Percentiles rank a stretch among this genome's conserved stretches.
Evolutionary conservation across 1,284 basidiomycete species (phyloP).

Genomic region (Puccinia hordei): DNA sequence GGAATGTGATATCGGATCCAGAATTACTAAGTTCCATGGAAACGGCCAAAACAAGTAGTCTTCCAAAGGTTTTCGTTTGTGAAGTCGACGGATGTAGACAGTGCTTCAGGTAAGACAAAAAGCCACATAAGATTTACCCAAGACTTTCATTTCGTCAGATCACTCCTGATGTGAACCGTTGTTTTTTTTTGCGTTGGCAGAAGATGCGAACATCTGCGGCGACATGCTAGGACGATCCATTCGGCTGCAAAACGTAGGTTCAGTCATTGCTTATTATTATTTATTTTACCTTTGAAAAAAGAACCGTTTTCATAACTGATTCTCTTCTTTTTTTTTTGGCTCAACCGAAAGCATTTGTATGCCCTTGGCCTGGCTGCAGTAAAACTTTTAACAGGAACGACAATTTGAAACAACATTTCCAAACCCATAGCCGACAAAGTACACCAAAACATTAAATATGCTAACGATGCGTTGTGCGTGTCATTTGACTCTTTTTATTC

Average conservation of each 20-base stretch:
- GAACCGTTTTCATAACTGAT: background rate
- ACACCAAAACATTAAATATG: background rate
- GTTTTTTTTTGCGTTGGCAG: background rate
- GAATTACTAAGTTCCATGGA: slow-evolving; percentile 8
- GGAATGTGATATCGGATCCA: background rate
- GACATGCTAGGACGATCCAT: slow-evolving; percentile 13
- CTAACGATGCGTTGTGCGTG: background rate
- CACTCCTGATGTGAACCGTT: background rate
- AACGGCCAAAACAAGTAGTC: background rate
- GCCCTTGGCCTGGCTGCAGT: slow-evolving; percentile 12
- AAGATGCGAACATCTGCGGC: slow-evolving; percentile 16
- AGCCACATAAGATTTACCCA: background rate
- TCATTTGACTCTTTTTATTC: background rate
- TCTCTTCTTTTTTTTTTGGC: background rate
- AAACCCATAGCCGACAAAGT: background rate
- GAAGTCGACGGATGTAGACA: background rate
- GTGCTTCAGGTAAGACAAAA: slow-evolving; percentile 24
- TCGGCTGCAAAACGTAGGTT: slow-evolving; percentile 12
- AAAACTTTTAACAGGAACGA: slow-evolving; percentile 13
- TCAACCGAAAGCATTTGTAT: background rate
- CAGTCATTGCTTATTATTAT: background rate
- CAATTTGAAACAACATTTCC: slow-evolving; percentile 22
- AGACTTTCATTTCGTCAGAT: background rate
- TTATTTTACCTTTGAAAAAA: too few relatives aligned
- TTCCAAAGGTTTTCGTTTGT: slow-evolving; percentile 15